Conservation (phyloP, 2,329 filamentous ascomycete species). For the Cadophora sp. region DNA sequence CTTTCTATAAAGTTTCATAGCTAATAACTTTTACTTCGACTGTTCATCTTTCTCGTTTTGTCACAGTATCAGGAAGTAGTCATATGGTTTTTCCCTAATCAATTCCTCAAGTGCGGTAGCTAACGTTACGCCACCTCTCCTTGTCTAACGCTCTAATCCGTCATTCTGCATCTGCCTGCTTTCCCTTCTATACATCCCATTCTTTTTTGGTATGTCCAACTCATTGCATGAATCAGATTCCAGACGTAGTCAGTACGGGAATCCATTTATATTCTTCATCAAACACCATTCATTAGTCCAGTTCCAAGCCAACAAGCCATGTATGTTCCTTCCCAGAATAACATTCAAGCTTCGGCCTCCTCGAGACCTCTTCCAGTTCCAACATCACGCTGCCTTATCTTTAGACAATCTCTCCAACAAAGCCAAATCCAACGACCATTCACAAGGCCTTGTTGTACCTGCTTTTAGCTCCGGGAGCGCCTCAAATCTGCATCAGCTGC, state of each 20-base stretch:
- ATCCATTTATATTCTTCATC: background rate
- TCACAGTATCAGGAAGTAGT: background rate
- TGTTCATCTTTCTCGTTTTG: background rate
- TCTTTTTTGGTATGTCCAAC: background rate
- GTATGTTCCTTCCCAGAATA: conserved; percentile 1
- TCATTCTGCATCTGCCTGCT: background rate
- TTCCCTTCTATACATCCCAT: background rate
- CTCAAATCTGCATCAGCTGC: background rate
- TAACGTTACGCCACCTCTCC: too few species aligned
- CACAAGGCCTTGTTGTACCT: background rate
- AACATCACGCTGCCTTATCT: conserved; percentile 4
- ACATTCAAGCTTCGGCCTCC: background rate
- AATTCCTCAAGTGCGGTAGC: background rate
- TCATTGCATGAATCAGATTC: background rate
- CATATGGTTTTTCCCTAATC: background rate
- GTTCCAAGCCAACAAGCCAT: background rate
- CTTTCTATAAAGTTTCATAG: background rate
- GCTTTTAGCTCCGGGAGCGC: background rate
- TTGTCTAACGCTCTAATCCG: background rate
- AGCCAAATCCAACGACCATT: background rate
- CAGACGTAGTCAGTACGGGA: background rate
- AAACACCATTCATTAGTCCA: too few species aligned
- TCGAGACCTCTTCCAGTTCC: background rate
- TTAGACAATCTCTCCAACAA: background rate
- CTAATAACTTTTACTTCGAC: background rate